Evolutionary conservation across 495 filamentous ascomycete species (phyloP).

Genomic region (Aspergillus diversus): DNA sequence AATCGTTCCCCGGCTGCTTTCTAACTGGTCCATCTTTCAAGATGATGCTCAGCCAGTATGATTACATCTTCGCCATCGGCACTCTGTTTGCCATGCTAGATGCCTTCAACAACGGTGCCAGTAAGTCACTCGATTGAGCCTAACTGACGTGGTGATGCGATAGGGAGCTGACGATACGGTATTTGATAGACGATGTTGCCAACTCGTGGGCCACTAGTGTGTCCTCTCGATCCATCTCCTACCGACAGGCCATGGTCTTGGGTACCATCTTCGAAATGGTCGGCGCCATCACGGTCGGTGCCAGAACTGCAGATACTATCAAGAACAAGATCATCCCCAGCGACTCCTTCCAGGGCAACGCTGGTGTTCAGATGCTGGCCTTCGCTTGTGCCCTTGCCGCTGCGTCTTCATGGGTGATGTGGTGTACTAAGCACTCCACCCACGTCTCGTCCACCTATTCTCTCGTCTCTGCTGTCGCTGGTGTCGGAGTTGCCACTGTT

Average conservation of each 20-base stretch:
- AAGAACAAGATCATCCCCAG: conserved; percentile 61
- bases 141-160: neutral
- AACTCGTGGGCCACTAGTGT: conserved; percentile 76
- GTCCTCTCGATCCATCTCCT: conserved; percentile 68
- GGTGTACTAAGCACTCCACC: conserved; percentile 62
- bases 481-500: conserved; percentile 63
- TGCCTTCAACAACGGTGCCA: conserved; percentile 72
- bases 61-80: conserved; percentile 76
- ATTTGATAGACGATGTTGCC: conserved; percentile 66
- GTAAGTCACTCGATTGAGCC: conserved; percentile 40
- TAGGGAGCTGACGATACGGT: neutral
- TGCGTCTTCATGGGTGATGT: conserved; percentile 62
- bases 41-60: conserved; percentile 60
- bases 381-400: conserved; percentile 60
- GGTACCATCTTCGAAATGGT: conserved; percentile 66
- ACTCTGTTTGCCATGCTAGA: conserved; percentile 76
- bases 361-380: conserved; percentile 63
- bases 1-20: neutral
- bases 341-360: conserved; percentile 51
- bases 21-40: conserved; percentile 31
- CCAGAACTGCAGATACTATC: conserved; percentile 63
- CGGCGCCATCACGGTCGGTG: conserved; percentile 62
- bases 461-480: conserved; percentile 63
- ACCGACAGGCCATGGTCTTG: conserved; percentile 68
- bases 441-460: conserved; percentile 70